Evolutionary conservation across 176 grass and related monocot genomes (phyloP).

Genomic region (Triticum monococcum): DNA sequence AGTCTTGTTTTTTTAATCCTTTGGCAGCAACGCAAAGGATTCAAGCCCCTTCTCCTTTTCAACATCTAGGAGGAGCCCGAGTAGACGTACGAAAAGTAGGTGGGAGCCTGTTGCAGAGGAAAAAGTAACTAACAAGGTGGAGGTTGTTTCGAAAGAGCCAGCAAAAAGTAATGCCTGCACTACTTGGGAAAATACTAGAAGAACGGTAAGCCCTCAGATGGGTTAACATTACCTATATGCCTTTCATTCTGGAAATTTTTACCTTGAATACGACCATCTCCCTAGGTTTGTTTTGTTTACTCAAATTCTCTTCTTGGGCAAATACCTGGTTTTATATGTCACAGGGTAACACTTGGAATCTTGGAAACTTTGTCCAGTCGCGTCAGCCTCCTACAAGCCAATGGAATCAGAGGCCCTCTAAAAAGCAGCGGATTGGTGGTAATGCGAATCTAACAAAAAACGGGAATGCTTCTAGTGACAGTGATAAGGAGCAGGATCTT

Average conservation of each 20-base stretch:
- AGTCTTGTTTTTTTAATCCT: slow-evolving; percentile 22
- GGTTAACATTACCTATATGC: not conserved
- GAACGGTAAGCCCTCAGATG: slow-evolving; percentile 40
- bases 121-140: slow-evolving; percentile 47
- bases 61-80: slow-evolving; percentile 36
- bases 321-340: slow-evolving; percentile 26
- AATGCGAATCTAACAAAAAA: slow-evolving; percentile 44
- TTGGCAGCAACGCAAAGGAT: slow-evolving; percentile 50
- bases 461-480: slow-evolving; percentile 58
- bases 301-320: not conserved
- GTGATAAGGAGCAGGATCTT: slow-evolving; percentile 64
- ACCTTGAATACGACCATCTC: not conserved
- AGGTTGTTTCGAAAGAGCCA: slow-evolving; percentile 34
- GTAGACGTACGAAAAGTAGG: slow-evolving; percentile 69
- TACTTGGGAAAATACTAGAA: slow-evolving; percentile 49
- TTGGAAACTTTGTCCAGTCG: slow-evolving; percentile 43
- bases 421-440: slow-evolving; percentile 44
- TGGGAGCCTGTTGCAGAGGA: slow-evolving; percentile 76
- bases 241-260: not conserved
- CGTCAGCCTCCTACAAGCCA: slow-evolving; percentile 42
- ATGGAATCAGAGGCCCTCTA: slow-evolving; percentile 40
- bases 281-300: slow-evolving; percentile 1
- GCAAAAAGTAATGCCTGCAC: slow-evolving; percentile 32
- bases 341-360: slow-evolving; percentile 54
- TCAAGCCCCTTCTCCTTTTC: slow-evolving; percentile 52